Percentiles rank a stretch among this genome's conserved stretches.
Conservation (phyloP, 768 basidiomycete species). For the Russula virescens region DNA sequence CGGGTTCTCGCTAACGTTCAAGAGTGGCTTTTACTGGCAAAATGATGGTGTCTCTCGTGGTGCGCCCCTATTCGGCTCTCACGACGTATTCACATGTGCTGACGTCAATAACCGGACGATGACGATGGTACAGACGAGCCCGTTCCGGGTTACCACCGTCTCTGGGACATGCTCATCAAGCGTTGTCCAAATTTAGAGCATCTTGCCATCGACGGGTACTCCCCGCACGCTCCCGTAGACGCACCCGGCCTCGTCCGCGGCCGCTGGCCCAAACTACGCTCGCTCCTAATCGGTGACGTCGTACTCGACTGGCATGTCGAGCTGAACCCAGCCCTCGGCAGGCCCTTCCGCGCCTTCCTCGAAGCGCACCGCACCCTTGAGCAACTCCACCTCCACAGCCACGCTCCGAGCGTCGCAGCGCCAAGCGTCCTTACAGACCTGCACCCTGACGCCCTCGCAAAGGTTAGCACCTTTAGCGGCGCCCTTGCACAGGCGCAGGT, state of each 20-base stretch:
- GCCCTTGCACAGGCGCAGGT: constrained; percentile 62
- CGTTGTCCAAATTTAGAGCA: constrained; percentile 63
- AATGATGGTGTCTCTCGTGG: constrained; percentile 53
- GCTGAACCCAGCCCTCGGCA: constrained; percentile 35
- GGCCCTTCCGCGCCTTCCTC: constrained; percentile 62
- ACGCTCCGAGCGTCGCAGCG: constrained; percentile 20
- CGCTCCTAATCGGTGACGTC: constrained; percentile 60
- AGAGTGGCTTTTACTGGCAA: constrained; percentile 57
- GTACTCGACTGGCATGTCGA: constrained; percentile 49
- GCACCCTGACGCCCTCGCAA: constrained; percentile 22
- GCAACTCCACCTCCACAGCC: constrained; percentile 45
- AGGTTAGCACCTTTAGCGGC: constrained; percentile 51
- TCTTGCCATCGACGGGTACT: constrained; percentile 50
- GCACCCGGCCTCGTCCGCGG: constrained; percentile 51
- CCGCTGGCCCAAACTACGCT: constrained; percentile 60
- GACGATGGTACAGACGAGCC: constrained; percentile 39
- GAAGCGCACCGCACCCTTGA: constrained; percentile 54
- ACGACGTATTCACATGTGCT: not conserved
- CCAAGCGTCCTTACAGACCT: constrained; percentile 24
- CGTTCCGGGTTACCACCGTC: constrained; percentile 39
- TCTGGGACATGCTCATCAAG: constrained; percentile 69
- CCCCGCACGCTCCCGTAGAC: constrained; percentile 47
- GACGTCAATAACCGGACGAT: constrained; percentile 4
- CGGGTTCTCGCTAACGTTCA: constrained; percentile 57
- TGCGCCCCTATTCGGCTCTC: constrained; percentile 27